A percentile compares a stretch with the other conserved stretches of the same genome.
These are phyloP conservation scores for Paraconiothyrium brasiliense DNA, from an alignment of 2,329 filamentous ascomycete species.

Conservation along the genomic window DNA sequence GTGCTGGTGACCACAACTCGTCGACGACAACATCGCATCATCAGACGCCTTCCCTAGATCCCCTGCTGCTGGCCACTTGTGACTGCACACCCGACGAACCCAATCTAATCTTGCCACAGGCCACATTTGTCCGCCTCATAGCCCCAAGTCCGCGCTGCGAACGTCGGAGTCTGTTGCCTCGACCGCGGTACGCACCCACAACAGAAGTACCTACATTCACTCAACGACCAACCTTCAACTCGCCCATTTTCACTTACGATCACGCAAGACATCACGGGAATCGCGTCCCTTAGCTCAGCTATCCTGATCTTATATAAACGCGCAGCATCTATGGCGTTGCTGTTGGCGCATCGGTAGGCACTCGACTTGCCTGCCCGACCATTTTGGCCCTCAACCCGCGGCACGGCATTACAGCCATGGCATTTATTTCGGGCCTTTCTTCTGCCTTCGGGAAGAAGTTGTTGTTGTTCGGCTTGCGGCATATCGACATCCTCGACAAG, in stretches of 20 bases:
- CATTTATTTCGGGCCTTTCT: slow-evolving; percentile 70
- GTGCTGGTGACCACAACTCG: slow-evolving; percentile 16
- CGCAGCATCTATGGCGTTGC: slow-evolving; percentile 39
- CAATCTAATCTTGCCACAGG: background rate
- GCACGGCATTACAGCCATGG: slow-evolving; percentile 62
- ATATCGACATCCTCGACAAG: slow-evolving; percentile 86
- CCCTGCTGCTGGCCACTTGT: slow-evolving; percentile 1
- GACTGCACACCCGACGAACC: slow-evolving; percentile 1
- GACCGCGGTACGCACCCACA: slow-evolving; percentile 18
- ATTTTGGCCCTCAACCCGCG: slow-evolving; percentile 17
- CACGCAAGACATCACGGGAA: too few species aligned
- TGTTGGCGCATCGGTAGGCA: slow-evolving; percentile 38
- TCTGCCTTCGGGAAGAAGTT: slow-evolving; percentile 86
- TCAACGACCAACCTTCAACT: background rate
- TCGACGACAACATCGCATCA: slow-evolving; percentile 32
- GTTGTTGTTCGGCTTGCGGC: slow-evolving; percentile 83
- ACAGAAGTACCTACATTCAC: slow-evolving; percentile 6
- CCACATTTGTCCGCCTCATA: background rate
- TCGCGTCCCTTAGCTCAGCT: background rate
- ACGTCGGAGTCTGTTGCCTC: slow-evolving; percentile 20
- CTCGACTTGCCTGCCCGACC: slow-evolving; percentile 31
- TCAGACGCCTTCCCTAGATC: slow-evolving; percentile 16
- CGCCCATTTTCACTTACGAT: background rate
- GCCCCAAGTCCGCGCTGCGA: background rate
- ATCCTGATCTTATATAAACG: background rate